Base-by-base conservation (phyloP, 2,329 filamentous ascomycete genomes). In the Talaromyces islandicus region DNA sequence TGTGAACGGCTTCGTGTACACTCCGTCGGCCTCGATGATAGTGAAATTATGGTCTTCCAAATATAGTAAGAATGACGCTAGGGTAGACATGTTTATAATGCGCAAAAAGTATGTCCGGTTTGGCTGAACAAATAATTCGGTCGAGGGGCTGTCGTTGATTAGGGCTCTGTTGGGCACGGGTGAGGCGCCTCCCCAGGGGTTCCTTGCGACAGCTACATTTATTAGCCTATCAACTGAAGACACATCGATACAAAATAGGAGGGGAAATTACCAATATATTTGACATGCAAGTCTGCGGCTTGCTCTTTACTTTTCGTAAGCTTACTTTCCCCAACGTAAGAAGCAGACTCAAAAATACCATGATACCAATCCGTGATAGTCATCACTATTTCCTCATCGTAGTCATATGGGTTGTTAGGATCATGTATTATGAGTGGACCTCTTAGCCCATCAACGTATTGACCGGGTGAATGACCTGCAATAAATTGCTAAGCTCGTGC, bases 311-410 rank as follows among this genome's bases (percentile, higher is more conserved):
- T 27, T 32, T 53, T 11, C 41, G n/a, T 46, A 19, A 46, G 51
- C 51, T 14, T 35, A 35, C 4, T 17, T 17, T 35, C 32, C 4
- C 12, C 12, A 5, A 35, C 5, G 32, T 51, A 17, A 27, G 48
- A 25, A 51, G 14, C 21, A 19, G 7, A 24, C 21, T 29, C 6
- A 25, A 51, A 29, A 24, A 51, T 32, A 29, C 51, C 51, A 65
- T 90, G 87, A 62, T 91, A 90, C 78, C 88, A 88, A 66, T 91
- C 88, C 21, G 85, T 86, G 17, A 91, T 74, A 64, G 88, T 87
- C 19, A 91, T 69, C 0, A 88, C 77, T 30, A 85, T 74, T 62
- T 91, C 88, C 41, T 81, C 80, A 50, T 83, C 79, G 29, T 85
- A 84, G 52, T 83, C 72, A 64, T 78, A 80, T 58, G 75, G 81